Evolutionary conservation across 1,284 basidiomycete species (phyloP), one percentile per base, ranked within the genome.

Genomic region (Apiotrichum gamsii): DNA sequence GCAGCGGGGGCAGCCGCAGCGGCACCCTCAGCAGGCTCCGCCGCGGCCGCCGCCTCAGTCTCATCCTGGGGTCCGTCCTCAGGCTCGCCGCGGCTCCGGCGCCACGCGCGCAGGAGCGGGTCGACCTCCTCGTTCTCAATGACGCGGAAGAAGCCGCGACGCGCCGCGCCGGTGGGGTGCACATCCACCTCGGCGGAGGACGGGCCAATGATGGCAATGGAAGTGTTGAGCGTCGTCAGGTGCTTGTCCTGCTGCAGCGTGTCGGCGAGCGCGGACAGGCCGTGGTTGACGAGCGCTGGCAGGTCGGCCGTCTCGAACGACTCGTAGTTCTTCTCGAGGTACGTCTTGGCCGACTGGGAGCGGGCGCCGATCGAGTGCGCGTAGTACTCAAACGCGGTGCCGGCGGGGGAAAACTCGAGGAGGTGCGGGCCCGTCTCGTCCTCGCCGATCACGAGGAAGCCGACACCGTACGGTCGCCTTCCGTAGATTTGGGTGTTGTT

Each of bases 401-500:
- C 95, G 0, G 93, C 88, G 1, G 95, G 95, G 1, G 89, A 91
- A 76, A 99, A 98, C 72, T 98, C 95, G 74, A 90, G 96, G 38
- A 99, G 82, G 73, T 98, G 95, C 10, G 95, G 93, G 1, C 95
- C 95, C 24, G 85, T 83, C 65, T 89, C 84, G 74, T 98, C 95
- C 65, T 88, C 82, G 8, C 95, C 95, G 60, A 95, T 87, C 57
- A 99, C 91, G 47, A 99, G 83, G 79, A 98, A 96, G 20, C 95
- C 95, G 8, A 99, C 95, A 70, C 95, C 95, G 64, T 99, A 99
- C 5, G 95, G 95, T 51, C 95, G 80, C 60, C 90, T 82, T 51
- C 95, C 95, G 70, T 98, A 98, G 72, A 96, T 88, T 76, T 98
- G 95, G 0, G 95, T 99, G 75, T 98, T 98, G 44, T 91, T 86